These are phyloP conservation scores for Mucor circinelloides DNA, from an alignment of 371 early-diverging fungal species.

Conservation along the genomic window DNA sequence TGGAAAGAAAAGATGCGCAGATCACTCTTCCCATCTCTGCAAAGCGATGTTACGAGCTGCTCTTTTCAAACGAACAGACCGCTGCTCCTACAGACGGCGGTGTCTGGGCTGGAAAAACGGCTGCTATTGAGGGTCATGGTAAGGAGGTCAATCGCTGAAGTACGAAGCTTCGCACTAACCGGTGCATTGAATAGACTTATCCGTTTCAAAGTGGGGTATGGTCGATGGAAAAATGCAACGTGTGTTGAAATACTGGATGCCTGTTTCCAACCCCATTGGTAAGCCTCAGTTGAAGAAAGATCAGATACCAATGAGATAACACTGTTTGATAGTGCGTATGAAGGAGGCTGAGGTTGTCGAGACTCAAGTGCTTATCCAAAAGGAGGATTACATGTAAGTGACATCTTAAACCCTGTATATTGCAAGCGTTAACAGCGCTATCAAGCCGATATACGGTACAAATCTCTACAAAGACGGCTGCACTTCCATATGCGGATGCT, in stretches of 20 bases:
- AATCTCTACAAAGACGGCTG: slow-evolving; percentile 49
- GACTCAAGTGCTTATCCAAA: slow-evolving; percentile 49
- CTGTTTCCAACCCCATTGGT: slow-evolving; percentile 54
- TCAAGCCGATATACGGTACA: slow-evolving; percentile 46
- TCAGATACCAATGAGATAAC: background rate
- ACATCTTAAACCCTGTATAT: background rate
- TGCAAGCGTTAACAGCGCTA: background rate
- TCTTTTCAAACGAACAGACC: slow-evolving; percentile 56
- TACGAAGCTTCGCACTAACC: background rate
- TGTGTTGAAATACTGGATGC: slow-evolving; percentile 49
- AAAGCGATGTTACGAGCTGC: slow-evolving; percentile 59
- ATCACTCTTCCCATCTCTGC: slow-evolving; percentile 62
- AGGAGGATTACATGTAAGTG: slow-evolving; percentile 52
- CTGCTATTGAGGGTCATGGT: slow-evolving; percentile 54
- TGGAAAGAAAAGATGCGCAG: slow-evolving; percentile 65
- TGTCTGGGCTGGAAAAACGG: slow-evolving; percentile 58
- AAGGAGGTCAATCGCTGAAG: background rate
- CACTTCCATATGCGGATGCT: slow-evolving; percentile 62
- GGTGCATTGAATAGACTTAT: slow-evolving; percentile 28
- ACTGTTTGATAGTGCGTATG: slow-evolving; percentile 35
- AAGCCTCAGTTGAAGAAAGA: background rate
- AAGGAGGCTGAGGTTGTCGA: slow-evolving; percentile 65
- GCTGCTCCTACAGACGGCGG: slow-evolving; percentile 36
- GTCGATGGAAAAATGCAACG: slow-evolving; percentile 33
- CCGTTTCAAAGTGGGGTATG: slow-evolving; percentile 39